phyloP scores from a whole-genome alignment of 768 basidiomycete genomes.

The Leccinum subtestaceum region DNA sequence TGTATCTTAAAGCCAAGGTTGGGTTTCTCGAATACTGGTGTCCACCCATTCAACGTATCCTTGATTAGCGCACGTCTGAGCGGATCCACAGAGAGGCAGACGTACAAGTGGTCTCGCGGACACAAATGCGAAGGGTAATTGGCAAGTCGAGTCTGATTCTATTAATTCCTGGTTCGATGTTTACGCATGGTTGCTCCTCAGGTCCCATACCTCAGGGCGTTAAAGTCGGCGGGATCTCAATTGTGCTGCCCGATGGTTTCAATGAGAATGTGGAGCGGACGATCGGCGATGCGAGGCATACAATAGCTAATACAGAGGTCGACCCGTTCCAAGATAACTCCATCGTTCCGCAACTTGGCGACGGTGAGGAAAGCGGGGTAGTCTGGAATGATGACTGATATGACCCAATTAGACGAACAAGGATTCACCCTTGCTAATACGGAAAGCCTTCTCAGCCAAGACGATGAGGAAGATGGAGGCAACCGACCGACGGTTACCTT shows the following conservation, averaged over 20 bases:
- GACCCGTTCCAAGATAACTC: constrained; percentile 6
- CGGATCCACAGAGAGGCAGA: neutral
- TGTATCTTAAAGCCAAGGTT: too few species aligned
- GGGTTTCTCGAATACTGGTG: too few species aligned
- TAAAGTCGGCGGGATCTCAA: neutral
- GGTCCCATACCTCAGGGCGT: neutral
- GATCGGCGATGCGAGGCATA: neutral
- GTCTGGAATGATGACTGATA: neutral
- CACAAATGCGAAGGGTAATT: neutral
- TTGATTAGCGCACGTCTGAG: constrained; percentile 11
- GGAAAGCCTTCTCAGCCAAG: neutral
- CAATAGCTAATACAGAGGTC: neutral
- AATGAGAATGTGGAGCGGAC: neutral
- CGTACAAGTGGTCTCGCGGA: constrained; percentile 2
- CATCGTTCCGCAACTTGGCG: neutral
- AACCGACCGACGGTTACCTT: neutral
- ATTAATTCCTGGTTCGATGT: neutral
- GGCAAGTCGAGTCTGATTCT: neutral
- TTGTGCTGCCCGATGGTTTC: constrained; percentile 1
- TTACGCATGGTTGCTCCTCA: constrained; percentile 2
- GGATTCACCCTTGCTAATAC: neutral
- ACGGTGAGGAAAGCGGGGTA: neutral
- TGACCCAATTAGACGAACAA: neutral
- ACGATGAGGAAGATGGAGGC: neutral
- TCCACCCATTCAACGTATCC: too few species aligned